Conservation (phyloP, 768 basidiomycete genomes). For the Dioszegia aurantiaca region DNA sequence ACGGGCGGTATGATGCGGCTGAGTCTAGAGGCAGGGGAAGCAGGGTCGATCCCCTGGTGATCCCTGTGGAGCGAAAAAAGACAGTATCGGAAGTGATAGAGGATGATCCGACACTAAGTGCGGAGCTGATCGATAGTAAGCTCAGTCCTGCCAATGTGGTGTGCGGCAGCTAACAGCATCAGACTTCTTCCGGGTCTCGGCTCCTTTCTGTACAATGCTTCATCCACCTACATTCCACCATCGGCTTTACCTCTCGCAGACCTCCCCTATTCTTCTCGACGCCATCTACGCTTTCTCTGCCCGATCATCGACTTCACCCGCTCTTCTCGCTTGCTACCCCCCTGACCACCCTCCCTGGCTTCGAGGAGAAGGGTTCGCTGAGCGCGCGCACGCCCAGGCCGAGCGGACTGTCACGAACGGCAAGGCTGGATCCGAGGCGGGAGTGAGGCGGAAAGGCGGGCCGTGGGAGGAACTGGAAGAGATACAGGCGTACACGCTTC, state of each 20-base stretch:
- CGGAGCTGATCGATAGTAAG: conserved; percentile 47
- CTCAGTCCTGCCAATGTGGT: background rate
- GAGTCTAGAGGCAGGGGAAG: background rate
- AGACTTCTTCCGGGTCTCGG: conserved; percentile 45
- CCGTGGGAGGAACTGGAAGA: conserved; percentile 50
- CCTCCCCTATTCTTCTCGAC: conserved; percentile 42
- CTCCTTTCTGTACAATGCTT: conserved; percentile 45
- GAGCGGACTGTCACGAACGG: conserved; percentile 22
- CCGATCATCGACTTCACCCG: conserved; percentile 34
- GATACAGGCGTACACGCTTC: conserved; percentile 35
- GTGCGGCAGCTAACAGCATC: conserved; percentile 13
- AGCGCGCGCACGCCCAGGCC: conserved; percentile 30
- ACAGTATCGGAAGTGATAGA: conserved; percentile 34
- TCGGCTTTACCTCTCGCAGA: conserved; percentile 39
- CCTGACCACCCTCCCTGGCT: conserved; percentile 26
- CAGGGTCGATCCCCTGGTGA: too few relatives aligned
- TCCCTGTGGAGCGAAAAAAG: conserved; percentile 8
- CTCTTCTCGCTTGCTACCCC: conserved; percentile 24
- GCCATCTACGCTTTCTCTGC: conserved; percentile 47
- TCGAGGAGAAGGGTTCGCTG: conserved; percentile 44
- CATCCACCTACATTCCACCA: conserved; percentile 49
- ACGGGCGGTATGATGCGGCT: background rate
- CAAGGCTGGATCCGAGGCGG: conserved; percentile 24
- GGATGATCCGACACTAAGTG: conserved; percentile 31
- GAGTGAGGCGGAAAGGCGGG: conserved; percentile 20